A percentile compares a stretch with the other conserved stretches of the same genome.
Evolutionary conservation across 2,329 filamentous ascomycete genomes (phyloP).

Genomic region (Aspergillus versicolor): DNA sequence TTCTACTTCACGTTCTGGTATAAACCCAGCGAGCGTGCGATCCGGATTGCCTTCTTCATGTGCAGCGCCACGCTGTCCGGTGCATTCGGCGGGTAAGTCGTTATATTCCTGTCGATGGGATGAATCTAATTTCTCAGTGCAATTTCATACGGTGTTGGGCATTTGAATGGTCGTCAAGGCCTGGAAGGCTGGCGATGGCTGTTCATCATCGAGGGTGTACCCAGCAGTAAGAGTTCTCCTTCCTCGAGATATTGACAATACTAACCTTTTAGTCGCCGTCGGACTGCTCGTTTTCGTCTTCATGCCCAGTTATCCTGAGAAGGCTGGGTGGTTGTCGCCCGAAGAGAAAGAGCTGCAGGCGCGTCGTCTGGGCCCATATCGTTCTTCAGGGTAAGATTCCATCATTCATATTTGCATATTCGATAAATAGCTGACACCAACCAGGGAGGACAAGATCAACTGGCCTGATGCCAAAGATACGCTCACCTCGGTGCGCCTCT

Average conservation of each 20-base stretch:
- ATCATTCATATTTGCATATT: neutral
- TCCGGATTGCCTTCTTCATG: constrained; percentile 16
- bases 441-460: constrained; percentile 5
- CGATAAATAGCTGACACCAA: neutral
- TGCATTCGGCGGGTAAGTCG: constrained; percentile 5
- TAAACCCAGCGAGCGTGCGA: constrained; percentile 33
- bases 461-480: constrained; percentile 9
- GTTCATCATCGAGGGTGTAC: constrained; percentile 9
- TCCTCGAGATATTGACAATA: neutral
- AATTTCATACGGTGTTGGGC: constrained; percentile 10
- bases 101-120: neutral
- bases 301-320: constrained; percentile 22
- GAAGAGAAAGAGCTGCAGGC: constrained; percentile 10
- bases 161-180: constrained; percentile 1
- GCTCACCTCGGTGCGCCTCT: neutral
- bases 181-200: constrained; percentile 10
- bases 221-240: neutral
- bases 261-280: neutral
- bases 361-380: neutral
- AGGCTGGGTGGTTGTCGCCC: constrained; percentile 17
- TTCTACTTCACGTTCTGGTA: constrained; percentile 41
- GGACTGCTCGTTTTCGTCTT: constrained; percentile 12
- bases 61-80: constrained; percentile 2
- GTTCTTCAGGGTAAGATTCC: neutral
- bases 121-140: neutral